Base-by-base conservation (phyloP, 805 yeast genomes). In the Lipomyces oligophaga region DNA sequence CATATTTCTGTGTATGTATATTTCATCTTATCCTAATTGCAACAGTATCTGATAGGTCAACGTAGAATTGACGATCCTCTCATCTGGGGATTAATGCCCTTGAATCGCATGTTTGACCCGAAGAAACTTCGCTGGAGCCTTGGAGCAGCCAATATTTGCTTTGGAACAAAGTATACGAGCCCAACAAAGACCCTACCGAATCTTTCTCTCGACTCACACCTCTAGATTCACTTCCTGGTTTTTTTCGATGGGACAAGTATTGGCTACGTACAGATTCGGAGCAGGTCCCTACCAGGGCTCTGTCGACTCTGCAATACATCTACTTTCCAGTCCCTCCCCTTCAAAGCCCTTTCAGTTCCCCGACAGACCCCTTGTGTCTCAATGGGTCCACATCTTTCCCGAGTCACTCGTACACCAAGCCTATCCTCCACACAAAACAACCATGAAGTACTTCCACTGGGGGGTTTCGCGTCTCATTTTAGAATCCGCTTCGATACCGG, bases 381-480 rank as follows among this genome's bases (percentile, higher is more conserved):
- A 56, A 16, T 90, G 97, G 97, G 78, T 93, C 48, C 97, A 90
- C 63, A 79, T 88, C 3, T 90, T 86, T 65, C 98, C 98, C 0
- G 98, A 90, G 64, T 96, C 95, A 0, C 86, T 82, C 63, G 97
- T 90, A 3, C 76, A 90, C 43, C 98, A 93, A 64, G 66, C 69
- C 2, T 75, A 80, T 50, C 80, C 82, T 28, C 96, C 96, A 0
- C 80, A 78, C 62, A 72, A 76, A 40, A 84, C 86, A 56, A 87
- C 97, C 3, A 85, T 93, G 93, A 72, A 96, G 53, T 90, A 85
- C 66, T 90, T 93, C 72, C 83, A 85, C 62, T 90, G 97, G 97
- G 98, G 98, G 0, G 80, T 88, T 1, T 78, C 95, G 2, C 73
- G 98, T 56, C 63, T 89, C 57, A 73, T 93, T 4, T 67, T 93